Conservation (phyloP, 2,329 filamentous ascomycete genomes). For the Fusarium mangiferae region DNA sequence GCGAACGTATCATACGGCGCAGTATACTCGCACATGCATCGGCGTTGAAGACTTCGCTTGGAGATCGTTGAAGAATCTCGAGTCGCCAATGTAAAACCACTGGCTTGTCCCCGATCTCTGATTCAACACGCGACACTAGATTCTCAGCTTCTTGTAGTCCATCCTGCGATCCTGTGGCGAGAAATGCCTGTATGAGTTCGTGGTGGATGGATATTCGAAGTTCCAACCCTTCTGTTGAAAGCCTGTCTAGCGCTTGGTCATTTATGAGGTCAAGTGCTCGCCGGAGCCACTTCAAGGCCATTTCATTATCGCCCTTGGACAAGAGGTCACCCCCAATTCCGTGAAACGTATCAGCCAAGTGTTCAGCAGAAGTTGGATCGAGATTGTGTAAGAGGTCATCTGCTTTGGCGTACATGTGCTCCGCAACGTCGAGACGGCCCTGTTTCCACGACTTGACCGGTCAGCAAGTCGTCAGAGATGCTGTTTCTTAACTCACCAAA, state of each 20-base stretch:
- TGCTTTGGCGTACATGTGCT: slow-evolving; percentile 77
- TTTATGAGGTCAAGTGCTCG: slow-evolving; percentile 71
- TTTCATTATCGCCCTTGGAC: slow-evolving; percentile 59
- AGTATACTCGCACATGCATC: slow-evolving; percentile 64
- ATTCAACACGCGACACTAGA: slow-evolving; percentile 69
- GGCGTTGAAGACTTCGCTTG: slow-evolving; percentile 59
- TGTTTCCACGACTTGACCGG: slow-evolving; percentile 75
- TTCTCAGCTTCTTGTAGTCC: slow-evolving; percentile 63
- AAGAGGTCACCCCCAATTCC: slow-evolving; percentile 75
- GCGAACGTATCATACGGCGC: slow-evolving; percentile 67
- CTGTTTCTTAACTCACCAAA: slow-evolving; percentile 63
- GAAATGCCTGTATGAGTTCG: slow-evolving; percentile 64
- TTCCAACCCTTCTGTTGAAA: slow-evolving; percentile 70
- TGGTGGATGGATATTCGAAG: slow-evolving; percentile 75
- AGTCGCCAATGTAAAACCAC: slow-evolving; percentile 75
- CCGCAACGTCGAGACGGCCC: slow-evolving; percentile 77
- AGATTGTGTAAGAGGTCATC: slow-evolving; percentile 52
- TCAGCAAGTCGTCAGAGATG: slow-evolving; percentile 24
- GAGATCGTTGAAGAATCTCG: slow-evolving; percentile 67
- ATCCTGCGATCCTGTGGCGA: slow-evolving; percentile 59
- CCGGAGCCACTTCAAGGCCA: slow-evolving; percentile 78
- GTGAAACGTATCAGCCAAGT: slow-evolving; percentile 73
- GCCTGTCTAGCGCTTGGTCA: slow-evolving; percentile 61
- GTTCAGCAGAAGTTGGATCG: slow-evolving; percentile 65
- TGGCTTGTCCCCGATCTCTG: slow-evolving; percentile 71